Conservation (phyloP, 257 asterid genomes). For the Linaria vulgaris region DNA sequence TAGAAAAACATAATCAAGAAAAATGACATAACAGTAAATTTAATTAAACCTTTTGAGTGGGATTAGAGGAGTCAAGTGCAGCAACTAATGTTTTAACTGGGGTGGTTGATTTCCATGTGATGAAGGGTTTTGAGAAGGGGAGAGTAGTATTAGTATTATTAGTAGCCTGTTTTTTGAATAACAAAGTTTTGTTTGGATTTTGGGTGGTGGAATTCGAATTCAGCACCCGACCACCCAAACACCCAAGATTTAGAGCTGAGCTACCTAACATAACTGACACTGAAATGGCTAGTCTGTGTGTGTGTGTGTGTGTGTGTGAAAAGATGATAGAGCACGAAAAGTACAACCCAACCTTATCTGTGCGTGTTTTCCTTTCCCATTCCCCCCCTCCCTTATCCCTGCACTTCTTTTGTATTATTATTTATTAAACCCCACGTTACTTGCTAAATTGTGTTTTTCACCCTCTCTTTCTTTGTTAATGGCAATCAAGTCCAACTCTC, state of each 20-base stretch:
- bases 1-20: neutral
- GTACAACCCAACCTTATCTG: constrained; percentile 53
- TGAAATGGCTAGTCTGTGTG: constrained; percentile 15
- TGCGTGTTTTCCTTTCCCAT: constrained; percentile 21
- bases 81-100: constrained; percentile 56
- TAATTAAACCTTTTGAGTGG: constrained; percentile 52
- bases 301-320: constrained; percentile 9
- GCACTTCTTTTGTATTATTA: constrained; percentile 14
- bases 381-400: constrained; percentile 59
- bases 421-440: constrained; percentile 17
- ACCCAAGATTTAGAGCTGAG: constrained; percentile 59
- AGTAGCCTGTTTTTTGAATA: constrained; percentile 37
- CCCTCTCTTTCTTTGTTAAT: neutral
- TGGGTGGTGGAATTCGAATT: constrained; percentile 39
- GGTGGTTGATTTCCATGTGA: constrained; percentile 36
- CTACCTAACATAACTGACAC: constrained; percentile 64
- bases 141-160: constrained; percentile 34
- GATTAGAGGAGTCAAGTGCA: constrained; percentile 71
- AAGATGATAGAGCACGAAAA: constrained; percentile 31
- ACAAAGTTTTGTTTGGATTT: constrained; percentile 40
- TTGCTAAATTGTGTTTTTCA: constrained; percentile 20
- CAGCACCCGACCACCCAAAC: constrained; percentile 37
- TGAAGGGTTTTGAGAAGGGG: constrained; percentile 31
- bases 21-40: neutral
- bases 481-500: neutral